Conservation (phyloP, 768 basidiomycete genomes). For the Suillus spraguei region DNA sequence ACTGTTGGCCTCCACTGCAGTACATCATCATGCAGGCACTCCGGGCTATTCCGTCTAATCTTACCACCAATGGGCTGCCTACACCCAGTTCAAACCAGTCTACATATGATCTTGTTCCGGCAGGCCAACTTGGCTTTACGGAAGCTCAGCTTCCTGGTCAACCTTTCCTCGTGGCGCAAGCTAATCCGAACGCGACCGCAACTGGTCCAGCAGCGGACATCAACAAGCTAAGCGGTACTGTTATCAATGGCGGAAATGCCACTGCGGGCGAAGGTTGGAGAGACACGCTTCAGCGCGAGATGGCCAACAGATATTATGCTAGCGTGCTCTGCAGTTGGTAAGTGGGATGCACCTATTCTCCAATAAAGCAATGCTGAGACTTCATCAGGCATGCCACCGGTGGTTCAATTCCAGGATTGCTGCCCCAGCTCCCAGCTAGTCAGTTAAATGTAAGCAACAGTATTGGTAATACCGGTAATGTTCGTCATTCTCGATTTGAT, state of each 20-base stretch:
- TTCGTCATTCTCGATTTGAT: conserved; percentile 38
- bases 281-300: conserved; percentile 59
- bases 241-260: conserved; percentile 71
- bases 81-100: conserved; percentile 51
- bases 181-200: conserved; percentile 48
- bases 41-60: conserved; percentile 68
- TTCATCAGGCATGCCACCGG: conserved; percentile 80
- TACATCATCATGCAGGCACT: conserved; percentile 82
- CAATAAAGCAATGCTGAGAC: conserved; percentile 1
- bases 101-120: conserved; percentile 69
- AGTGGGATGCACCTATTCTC: conserved; percentile 23
- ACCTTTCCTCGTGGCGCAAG: conserved; percentile 38
- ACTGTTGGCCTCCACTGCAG: conserved; percentile 86
- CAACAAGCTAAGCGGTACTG: conserved; percentile 54
- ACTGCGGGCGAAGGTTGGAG: conserved; percentile 67
- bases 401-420: conserved; percentile 71
- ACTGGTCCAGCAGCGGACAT: conserved; percentile 62
- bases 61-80: conserved; percentile 62
- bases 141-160: conserved; percentile 76
- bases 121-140: conserved; percentile 79
- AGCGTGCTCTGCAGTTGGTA: conserved; percentile 91
- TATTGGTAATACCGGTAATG: conserved; percentile 70
- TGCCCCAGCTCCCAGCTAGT: conserved; percentile 68
- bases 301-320: conserved; percentile 85
- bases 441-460: conserved; percentile 74